Evolutionary conservation across 768 basidiomycete genomes (phyloP).

Genomic region (Mycena chlorophos): DNA sequence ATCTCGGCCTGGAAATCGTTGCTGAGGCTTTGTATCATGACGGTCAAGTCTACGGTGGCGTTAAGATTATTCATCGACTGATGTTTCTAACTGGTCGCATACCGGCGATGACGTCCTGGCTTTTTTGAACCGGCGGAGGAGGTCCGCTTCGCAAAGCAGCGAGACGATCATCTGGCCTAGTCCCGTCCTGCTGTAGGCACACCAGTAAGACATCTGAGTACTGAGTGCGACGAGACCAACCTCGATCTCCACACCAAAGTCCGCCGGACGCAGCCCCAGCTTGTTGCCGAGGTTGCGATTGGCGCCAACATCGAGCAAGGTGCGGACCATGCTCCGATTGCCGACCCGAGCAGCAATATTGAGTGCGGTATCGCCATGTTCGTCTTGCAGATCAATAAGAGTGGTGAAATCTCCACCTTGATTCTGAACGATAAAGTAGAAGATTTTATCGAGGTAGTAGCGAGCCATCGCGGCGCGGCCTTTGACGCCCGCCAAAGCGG

Average conservation of each 20-base stretch:
- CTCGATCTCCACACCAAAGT: conserved; percentile 93
- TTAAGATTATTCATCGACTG: conserved; percentile 11
- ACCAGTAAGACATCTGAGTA: neutral
- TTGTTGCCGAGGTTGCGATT: conserved; percentile 90
- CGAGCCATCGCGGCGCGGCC: conserved; percentile 81
- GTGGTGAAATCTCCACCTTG: conserved; percentile 75
- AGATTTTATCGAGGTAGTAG: conserved; percentile 89
- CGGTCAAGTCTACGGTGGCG: conserved; percentile 65
- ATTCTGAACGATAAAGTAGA: conserved; percentile 80
- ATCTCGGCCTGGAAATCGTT: conserved; percentile 82
- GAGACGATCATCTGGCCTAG: conserved; percentile 74
- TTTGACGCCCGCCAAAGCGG: conserved; percentile 87
- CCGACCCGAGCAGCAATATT: conserved; percentile 96
- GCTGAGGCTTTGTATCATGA: conserved; percentile 78
- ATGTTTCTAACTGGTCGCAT: conserved; percentile 11
- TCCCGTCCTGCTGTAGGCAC: conserved; percentile 45
- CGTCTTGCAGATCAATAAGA: conserved; percentile 88
- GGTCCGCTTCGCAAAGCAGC: conserved; percentile 72
- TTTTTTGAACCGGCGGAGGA: conserved; percentile 79
- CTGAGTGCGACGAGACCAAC: conserved; percentile 44
- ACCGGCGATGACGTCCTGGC: conserved; percentile 85
- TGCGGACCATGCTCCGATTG: conserved; percentile 81
- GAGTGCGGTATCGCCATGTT: conserved; percentile 93
- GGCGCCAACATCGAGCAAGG: conserved; percentile 88
- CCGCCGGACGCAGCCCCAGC: conserved; percentile 86